Evolutionary conservation across 108 stramenopile species (phyloP).

Genomic region (Nitzschia putrida): DNA sequence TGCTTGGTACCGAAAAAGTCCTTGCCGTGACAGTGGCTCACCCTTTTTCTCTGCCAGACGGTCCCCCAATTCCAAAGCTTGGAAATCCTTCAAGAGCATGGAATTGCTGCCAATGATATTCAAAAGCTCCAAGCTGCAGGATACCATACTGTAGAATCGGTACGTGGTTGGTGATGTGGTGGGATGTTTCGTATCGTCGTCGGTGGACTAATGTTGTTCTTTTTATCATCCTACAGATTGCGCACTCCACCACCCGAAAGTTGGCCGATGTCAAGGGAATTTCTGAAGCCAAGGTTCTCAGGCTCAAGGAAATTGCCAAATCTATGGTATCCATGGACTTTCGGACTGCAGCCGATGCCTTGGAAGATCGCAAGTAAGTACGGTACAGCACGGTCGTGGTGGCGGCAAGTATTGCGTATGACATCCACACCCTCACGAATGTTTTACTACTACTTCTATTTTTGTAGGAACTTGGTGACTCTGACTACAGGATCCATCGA

Average conservation of each 20-base stretch:
- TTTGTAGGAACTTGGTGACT: slow-evolving; percentile 51
- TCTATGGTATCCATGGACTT: slow-evolving; percentile 96
- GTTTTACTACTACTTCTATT: slow-evolving; percentile 19
- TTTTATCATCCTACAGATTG: slow-evolving; percentile 48
- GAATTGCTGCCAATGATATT: slow-evolving; percentile 94
- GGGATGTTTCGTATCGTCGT: background rate
- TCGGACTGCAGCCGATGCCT: slow-evolving; percentile 92
- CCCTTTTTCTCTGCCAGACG: slow-evolving; percentile 30
- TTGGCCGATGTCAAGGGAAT: slow-evolving; percentile 97
- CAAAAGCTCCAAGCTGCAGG: slow-evolving; percentile 95
- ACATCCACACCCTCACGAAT: background rate
- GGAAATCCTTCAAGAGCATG: slow-evolving; percentile 90
- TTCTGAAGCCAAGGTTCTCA: slow-evolving; percentile 91
- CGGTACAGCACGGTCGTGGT: background rate
- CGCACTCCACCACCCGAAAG: slow-evolving; percentile 92
- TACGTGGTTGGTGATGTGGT: slow-evolving; percentile 23
- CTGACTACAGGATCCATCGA: slow-evolving; percentile 96
- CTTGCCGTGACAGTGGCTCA: background rate
- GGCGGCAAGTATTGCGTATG: background rate
- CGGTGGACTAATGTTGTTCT: background rate
- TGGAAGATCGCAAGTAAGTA: slow-evolving; percentile 83
- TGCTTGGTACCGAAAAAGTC: background rate
- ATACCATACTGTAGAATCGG: slow-evolving; percentile 95
- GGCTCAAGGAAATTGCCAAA: slow-evolving; percentile 95
- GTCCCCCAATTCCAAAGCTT: slow-evolving; percentile 60